Evolutionary conservation across 164 flowering plant species (phyloP).

Genomic region (Saururus chinensis): DNA sequence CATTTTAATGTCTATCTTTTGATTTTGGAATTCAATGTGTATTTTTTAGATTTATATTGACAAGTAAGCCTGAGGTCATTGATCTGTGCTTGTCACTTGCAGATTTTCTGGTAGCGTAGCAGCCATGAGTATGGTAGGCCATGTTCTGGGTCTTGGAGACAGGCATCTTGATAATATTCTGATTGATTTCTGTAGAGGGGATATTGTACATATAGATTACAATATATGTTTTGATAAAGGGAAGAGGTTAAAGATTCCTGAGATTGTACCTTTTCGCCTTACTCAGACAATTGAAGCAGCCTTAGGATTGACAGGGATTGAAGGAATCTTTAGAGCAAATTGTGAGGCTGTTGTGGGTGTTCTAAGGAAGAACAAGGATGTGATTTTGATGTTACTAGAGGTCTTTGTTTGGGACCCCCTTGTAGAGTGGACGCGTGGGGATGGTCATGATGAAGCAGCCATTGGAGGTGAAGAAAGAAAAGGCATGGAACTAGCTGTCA

Average conservation of each 20-base stretch:
- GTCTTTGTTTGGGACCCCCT: constrained; percentile 99
- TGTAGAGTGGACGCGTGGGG: constrained; percentile 97
- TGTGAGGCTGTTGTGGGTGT: constrained; percentile 88
- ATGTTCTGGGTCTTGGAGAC: constrained; percentile 88
- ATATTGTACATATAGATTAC: constrained; percentile 92
- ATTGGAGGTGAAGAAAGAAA: constrained; percentile 97
- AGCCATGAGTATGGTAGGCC: constrained; percentile 97
- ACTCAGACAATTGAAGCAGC: constrained; percentile 94
- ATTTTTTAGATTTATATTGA: not conserved
- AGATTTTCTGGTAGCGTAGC: constrained; percentile 93
- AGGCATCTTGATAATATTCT: constrained; percentile 97
- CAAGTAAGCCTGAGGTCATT: not conserved
- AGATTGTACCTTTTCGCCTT: constrained; percentile 97
- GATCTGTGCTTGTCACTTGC: constrained; percentile 12
- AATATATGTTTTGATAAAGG: constrained; percentile 98
- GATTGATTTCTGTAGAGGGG: constrained; percentile 77
- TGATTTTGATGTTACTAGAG: constrained; percentile 79
- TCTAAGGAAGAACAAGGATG: constrained; percentile 80
- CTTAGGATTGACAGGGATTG: constrained; percentile 85
- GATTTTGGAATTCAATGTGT: not conserved
- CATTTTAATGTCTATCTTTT: not conserved
- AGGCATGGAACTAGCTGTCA: constrained; percentile 99
- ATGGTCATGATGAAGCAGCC: constrained; percentile 94
- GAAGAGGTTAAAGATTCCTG: constrained; percentile 81
- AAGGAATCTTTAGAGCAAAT: constrained; percentile 79